Conservation (phyloP, 2,329 filamentous ascomycete species). For the Pseudocercospora vitis region DNA sequence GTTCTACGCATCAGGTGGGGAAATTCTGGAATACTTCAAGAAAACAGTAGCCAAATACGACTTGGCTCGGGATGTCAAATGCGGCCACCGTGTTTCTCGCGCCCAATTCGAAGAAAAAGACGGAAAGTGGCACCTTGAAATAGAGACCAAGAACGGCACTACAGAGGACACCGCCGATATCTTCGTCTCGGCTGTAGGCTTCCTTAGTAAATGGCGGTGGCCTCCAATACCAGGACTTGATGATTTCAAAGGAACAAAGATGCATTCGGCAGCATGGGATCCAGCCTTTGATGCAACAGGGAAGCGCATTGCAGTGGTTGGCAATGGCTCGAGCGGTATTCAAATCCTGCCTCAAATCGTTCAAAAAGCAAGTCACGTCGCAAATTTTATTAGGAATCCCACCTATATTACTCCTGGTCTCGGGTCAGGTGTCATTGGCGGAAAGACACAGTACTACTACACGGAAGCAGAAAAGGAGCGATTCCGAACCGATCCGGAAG, state of each 20-base stretch:
- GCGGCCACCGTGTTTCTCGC: slow-evolving; percentile 39
- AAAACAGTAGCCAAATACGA: slow-evolving; percentile 42
- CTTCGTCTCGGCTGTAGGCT: slow-evolving; percentile 38
- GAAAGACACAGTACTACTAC: slow-evolving; percentile 34
- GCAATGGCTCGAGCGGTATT: slow-evolving; percentile 44
- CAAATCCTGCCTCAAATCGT: slow-evolving; percentile 46
- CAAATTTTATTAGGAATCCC: slow-evolving; percentile 37
- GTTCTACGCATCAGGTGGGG: slow-evolving; percentile 43
- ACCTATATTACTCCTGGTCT: slow-evolving; percentile 40
- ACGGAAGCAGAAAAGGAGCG: slow-evolving; percentile 36
- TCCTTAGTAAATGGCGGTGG: slow-evolving; percentile 38
- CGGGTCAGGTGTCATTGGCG: slow-evolving; percentile 31
- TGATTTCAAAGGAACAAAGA: slow-evolving; percentile 44
- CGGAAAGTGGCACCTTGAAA: slow-evolving; percentile 41
- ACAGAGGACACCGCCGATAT: slow-evolving; percentile 38
- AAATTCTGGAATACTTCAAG: slow-evolving; percentile 47
- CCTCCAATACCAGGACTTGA: slow-evolving; percentile 45
- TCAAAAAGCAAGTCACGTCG: slow-evolving; percentile 36
- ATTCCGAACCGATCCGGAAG: slow-evolving; percentile 36
- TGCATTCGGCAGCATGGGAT: slow-evolving; percentile 47
- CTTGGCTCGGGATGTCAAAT: slow-evolving; percentile 42
- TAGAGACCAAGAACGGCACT: slow-evolving; percentile 33
- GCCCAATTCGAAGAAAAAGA: slow-evolving; percentile 13
- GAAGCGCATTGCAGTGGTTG: slow-evolving; percentile 46
- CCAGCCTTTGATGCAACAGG: slow-evolving; percentile 39